phyloP scores from a whole-genome alignment of 2,329 filamentous ascomycete genomes.

The Magnaporthiopsis rhizophila region DNA sequence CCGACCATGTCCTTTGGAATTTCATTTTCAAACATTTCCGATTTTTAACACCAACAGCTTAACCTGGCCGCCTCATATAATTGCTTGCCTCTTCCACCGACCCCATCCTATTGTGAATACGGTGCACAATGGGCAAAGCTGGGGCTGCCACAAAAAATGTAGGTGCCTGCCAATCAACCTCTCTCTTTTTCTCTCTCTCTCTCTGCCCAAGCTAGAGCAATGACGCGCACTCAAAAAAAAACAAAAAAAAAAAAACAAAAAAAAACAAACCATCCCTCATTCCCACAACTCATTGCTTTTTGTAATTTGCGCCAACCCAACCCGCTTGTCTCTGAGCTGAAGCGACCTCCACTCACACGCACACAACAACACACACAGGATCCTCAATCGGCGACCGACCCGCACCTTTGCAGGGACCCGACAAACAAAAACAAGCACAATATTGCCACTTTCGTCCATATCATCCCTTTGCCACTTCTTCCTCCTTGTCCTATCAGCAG shows the following conservation, averaged over 20 bases:
- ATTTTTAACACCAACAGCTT: neutral
- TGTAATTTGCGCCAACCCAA: neutral
- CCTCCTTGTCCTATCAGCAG: too few relatives aligned
- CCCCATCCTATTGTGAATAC: neutral
- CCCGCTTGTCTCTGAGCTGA: neutral
- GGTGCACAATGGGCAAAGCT: neutral
- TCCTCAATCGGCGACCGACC: neutral
- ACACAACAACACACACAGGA: neutral
- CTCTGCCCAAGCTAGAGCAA: too few relatives aligned
- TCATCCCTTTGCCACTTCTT: neutral
- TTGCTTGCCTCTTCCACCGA: neutral
- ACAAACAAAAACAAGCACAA: neutral
- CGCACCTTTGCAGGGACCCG: neutral
- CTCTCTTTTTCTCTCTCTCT: too few relatives aligned
- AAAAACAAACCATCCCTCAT: neutral
- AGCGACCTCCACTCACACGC: neutral
- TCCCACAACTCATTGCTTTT: neutral
- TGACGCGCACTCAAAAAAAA: too few relatives aligned
- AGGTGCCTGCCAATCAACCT: neutral
- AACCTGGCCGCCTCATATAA: too few relatives aligned
- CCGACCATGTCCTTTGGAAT: neutral
- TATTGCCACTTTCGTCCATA: neutral
- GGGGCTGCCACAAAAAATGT: neutral
- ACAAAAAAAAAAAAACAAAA: too few relatives aligned
- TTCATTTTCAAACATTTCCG: neutral